These are phyloP conservation scores for Sporothrix dimorphospora DNA, from an alignment of 2,329 filamentous ascomycete species.

Conservation along the genomic window DNA sequence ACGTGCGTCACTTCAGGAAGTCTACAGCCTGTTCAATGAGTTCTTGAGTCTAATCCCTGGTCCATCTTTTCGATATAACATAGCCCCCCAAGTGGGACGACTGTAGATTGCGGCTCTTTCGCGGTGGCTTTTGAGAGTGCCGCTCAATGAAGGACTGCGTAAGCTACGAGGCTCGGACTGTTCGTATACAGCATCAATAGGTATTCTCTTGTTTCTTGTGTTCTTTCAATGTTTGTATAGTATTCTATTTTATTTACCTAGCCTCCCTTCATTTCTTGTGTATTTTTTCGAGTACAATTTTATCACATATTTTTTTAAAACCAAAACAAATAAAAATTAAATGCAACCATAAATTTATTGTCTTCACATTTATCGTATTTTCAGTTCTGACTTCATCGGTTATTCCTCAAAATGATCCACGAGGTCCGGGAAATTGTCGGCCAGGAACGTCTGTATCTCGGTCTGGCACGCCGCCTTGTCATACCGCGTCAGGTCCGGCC, in stretches of 20 bases:
- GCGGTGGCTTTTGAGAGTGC: background rate
- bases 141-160: background rate
- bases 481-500: slow-evolving; percentile 40
- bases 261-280: background rate
- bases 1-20: background rate
- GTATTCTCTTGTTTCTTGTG: background rate
- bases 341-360: background rate
- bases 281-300: background rate
- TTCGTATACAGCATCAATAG: too few relatives aligned
- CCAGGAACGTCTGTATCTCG: background rate
- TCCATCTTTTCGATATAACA: background rate
- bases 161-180: background rate
- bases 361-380: background rate
- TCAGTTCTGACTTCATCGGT: too few relatives aligned
- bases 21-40: background rate
- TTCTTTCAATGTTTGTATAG: background rate
- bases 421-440: background rate
- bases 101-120: background rate
- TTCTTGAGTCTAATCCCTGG: background rate
- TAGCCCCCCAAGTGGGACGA: background rate
- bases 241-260: background rate
- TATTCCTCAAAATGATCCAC: slow-evolving; percentile 5
- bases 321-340: background rate
- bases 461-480: slow-evolving; percentile 38
- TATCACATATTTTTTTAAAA: background rate